Conservation (phyloP, 805 yeast genomes). For the Pichia insulana region DNA sequence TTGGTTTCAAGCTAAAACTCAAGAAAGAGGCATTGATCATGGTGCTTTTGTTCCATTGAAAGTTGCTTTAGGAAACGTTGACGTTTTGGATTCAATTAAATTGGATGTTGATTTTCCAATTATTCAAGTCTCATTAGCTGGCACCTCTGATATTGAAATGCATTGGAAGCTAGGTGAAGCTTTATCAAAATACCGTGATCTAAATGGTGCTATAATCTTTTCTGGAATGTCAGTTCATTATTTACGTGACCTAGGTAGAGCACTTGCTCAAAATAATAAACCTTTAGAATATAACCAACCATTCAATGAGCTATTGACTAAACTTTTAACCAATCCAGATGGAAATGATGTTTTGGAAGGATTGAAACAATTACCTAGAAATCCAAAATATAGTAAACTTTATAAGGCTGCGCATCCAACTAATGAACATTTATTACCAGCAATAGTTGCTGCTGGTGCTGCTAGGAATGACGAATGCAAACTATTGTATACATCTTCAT, state of each 20-base stretch:
- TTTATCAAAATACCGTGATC: conserved; percentile 41
- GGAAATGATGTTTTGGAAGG: conserved; percentile 27
- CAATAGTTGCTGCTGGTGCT: conserved; percentile 53
- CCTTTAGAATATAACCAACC: conserved; percentile 41
- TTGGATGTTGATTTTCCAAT: conserved; percentile 40
- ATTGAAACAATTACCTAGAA: conserved; percentile 29
- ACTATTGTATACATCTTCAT: conserved; percentile 38
- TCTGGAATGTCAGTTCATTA: conserved; percentile 83
- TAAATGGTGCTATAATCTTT: conserved; percentile 46
- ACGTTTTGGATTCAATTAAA: conserved; percentile 27
- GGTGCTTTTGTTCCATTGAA: conserved; percentile 79
- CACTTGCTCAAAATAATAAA: conserved; percentile 10
- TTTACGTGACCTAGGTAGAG: conserved; percentile 41
- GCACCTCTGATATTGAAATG: conserved; percentile 32
- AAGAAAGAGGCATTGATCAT: conserved; percentile 68
- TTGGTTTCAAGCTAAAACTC: conserved; percentile 32
- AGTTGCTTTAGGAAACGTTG: conserved; percentile 48
- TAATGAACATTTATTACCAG: conserved; percentile 63
- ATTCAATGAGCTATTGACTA: conserved; percentile 41
- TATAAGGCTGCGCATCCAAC: conserved; percentile 59
- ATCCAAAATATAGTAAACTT: conserved; percentile 25
- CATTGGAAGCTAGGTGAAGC: conserved; percentile 49
- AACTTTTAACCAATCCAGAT: conserved; percentile 27
- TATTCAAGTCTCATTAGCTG: conserved; percentile 43
- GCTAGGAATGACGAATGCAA: conserved; percentile 35